Base-by-base conservation (phyloP, 768 basidiomycete species). In the Sarcodon aspratus region DNA sequence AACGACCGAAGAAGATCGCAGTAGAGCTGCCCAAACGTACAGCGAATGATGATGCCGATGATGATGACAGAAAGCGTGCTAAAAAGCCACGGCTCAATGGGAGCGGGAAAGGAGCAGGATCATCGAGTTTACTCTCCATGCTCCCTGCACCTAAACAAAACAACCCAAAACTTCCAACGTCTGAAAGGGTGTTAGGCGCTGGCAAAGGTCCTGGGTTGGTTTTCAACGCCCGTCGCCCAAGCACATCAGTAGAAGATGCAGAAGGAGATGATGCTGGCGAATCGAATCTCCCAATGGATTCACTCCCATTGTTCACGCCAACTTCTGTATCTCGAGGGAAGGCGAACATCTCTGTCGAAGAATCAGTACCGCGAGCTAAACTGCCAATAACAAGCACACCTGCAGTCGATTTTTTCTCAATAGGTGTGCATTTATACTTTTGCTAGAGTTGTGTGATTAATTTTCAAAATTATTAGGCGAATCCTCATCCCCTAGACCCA, bases 91-190 rank as follows among this genome's bases (percentile, higher is more conserved):
- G 71, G 13, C 71, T 27, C 21, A 27, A 76, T 21, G 36, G 70
- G 72, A 33, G 51, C 72, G 17, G 60, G 40, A 52, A 27, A 8
- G 77, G 80, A 7, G 77, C 77, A 27, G 85, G 85, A 9, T 59
- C 61, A 10, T 89, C 86, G 0, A 75, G 78, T 2, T 59, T 90
- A 44, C 57, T 89, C 33, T 73, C 74, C 8, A 86, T 88, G 80
- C 70, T 90, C 9, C 87, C 87, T 33, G 75, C 79, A 0, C 87
- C 87, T 6, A 86, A 81, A 63, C 74, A 75, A 59, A 66, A 69
- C 48, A 58, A 64, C 18, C 70, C 76, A 9, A 42, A 6, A 27
- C 58, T 61, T 21, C 60, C 67, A 45, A 59, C 65, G 31, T 62
- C 71, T 6, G 72, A 76, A 53, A 71, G 80, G 32, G 73, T 85